Conservation (phyloP, 441 rosid genomes). For the Euphorbia schlechtendalii region DNA sequence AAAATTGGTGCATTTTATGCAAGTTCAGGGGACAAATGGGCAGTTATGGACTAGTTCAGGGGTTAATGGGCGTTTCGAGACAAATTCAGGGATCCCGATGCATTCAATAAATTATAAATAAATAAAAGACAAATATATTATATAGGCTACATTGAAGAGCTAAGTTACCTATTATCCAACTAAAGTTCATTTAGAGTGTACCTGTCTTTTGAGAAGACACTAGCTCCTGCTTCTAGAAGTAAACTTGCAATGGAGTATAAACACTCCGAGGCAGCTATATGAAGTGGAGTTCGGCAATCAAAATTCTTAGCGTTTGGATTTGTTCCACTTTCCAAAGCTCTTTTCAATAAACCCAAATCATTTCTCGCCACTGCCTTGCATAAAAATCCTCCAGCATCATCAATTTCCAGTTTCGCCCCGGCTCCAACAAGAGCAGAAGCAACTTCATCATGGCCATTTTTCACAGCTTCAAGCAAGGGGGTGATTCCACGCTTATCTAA, state of each 20-base stretch:
- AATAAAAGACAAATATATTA: not conserved
- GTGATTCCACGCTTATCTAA: slow-evolving; percentile 69
- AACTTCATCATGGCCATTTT: slow-evolving; percentile 58
- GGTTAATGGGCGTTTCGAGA: too few species aligned
- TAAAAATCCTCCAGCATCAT: slow-evolving; percentile 63
- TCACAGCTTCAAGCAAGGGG: slow-evolving; percentile 73
- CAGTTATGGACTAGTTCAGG: too few species aligned
- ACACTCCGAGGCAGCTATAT: slow-evolving; percentile 80
- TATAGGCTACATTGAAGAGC: not conserved
- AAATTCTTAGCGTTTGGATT: slow-evolving; percentile 69
- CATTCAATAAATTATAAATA: too few species aligned
- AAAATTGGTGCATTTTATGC: too few species aligned
- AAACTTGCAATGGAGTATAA: slow-evolving; percentile 40
- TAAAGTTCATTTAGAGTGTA: slow-evolving; percentile 15
- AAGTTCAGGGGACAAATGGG: too few species aligned
- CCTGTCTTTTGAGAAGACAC: slow-evolving; percentile 73
- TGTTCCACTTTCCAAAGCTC: slow-evolving; percentile 48
- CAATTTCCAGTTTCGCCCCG: slow-evolving; percentile 51
- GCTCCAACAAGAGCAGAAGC: slow-evolving; percentile 50
- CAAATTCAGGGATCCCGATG: too few species aligned
- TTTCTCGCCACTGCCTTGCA: slow-evolving; percentile 60
- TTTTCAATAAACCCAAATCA: slow-evolving; percentile 49
- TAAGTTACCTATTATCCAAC: not conserved
- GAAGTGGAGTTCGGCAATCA: slow-evolving; percentile 72
- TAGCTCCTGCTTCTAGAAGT: slow-evolving; percentile 60